Percentiles rank a stretch among this genome's conserved stretches.
phyloP scores from a whole-genome alignment of 2,329 filamentous ascomycete species.

The Colletotrichum noveboracense region DNA sequence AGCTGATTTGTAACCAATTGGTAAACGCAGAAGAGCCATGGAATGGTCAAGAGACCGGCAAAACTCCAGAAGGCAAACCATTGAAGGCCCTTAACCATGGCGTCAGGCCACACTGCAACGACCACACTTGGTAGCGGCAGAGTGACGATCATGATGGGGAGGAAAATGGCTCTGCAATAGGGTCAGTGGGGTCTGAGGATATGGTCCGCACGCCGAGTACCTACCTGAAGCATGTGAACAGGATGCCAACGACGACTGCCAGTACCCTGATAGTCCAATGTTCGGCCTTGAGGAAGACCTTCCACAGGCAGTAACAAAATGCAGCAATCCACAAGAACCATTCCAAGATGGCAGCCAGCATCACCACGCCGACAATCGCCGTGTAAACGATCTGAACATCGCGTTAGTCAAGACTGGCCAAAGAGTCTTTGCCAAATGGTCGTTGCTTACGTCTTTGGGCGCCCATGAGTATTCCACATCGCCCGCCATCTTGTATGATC shows the following conservation, averaged over 20 bases:
- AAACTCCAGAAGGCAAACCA: conserved; percentile 98
- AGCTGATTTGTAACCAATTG: conserved; percentile 88
- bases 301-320: conserved; percentile 88
- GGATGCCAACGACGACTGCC: conserved; percentile 73
- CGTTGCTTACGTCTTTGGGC: conserved; percentile 43
- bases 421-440: not conserved
- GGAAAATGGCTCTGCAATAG: conserved; percentile 70
- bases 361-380: conserved; percentile 77
- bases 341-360: conserved; percentile 85
- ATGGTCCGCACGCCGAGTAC: not conserved
- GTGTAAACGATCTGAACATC: conserved; percentile 79
- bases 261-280: conserved; percentile 83
- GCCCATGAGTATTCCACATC: conserved; percentile 52
- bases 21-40: conserved; percentile 93
- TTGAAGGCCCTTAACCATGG: conserved; percentile 76
- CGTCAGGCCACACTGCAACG: conserved; percentile 72
- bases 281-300: conserved; percentile 89
- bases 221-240: conserved; percentile 54
- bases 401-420: conserved; percentile 19
- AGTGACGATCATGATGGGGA: conserved; percentile 94
- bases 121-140: conserved; percentile 80
- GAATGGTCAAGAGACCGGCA: conserved; percentile 80
- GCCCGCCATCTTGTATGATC: conserved; percentile 41
- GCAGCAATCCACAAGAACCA: conserved; percentile 96
- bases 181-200: conserved; percentile 17